These are phyloP conservation scores for Lojkania enalia DNA, from an alignment of 2,329 filamentous ascomycete species.

Conservation along the genomic window DNA sequence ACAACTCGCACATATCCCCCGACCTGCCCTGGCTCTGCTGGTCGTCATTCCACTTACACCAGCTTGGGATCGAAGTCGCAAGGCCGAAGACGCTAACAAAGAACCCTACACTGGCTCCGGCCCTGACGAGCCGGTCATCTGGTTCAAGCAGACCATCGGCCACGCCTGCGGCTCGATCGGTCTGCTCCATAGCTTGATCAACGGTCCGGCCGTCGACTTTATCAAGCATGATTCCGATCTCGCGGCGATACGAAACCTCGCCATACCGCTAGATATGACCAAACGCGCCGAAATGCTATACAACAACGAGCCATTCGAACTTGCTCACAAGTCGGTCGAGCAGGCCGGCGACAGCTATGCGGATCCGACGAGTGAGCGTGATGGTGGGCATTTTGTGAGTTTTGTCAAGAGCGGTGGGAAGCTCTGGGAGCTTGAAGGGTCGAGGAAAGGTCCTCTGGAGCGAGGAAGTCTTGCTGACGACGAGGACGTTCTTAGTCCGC, in stretches of 20 bases:
- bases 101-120: constrained; percentile 50
- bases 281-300: constrained; percentile 74
- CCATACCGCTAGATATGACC: constrained; percentile 65
- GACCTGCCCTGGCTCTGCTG: constrained; percentile 55
- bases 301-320: constrained; percentile 69
- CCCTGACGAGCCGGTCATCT: constrained; percentile 54
- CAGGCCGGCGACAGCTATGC: constrained; percentile 73
- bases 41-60: constrained; percentile 50
- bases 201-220: constrained; percentile 48
- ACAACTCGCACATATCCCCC: constrained; percentile 46
- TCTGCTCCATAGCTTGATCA: constrained; percentile 55
- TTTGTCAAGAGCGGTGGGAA: constrained; percentile 76
- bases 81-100: constrained; percentile 40
- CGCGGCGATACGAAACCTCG: constrained; percentile 52
- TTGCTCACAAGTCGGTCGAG: constrained; percentile 75
- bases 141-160: constrained; percentile 60
- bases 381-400: constrained; percentile 90
- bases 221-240: constrained; percentile 48
- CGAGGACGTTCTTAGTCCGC: constrained; percentile 60
- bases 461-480: constrained; percentile 50
- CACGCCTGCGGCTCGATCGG: constrained; percentile 60
- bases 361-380: constrained; percentile 66
- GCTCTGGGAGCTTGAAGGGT: constrained; percentile 78
- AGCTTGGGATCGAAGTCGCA: constrained; percentile 46
- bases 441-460: constrained; percentile 69